Evolutionary conservation across 805 yeast genomes (phyloP), one percentile per base, ranked within the genome.

Genomic region (Starmerella sirachaensis): DNA sequence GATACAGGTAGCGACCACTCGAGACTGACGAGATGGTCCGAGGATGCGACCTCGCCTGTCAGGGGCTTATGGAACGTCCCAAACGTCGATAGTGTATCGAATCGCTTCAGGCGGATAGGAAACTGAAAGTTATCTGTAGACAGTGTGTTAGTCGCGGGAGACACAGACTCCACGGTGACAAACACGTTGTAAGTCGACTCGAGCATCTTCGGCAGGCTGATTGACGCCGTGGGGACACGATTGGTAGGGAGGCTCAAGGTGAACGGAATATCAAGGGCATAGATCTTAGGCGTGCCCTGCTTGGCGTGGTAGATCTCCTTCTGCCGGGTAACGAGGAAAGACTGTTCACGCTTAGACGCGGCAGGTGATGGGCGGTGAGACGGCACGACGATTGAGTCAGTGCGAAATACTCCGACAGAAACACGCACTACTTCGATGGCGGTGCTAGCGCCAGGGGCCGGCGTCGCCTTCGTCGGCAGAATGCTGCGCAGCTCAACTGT

Each of bases 191-290:
- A 62, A 1, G 48, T 37, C 1, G 64, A 53, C 34, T 58, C 61
- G 9, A 55, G 49, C 7, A 43, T 18, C 18, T 56, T 57, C 14
- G 52, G 52, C 17, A 57, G 35, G 12, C 50, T 44, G n/a, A 62
- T 50, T 29, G 60, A 52, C 4, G 61, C 60, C 1, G 66, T 63
- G 4, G 61, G 42, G 3, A 59, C 48, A 10, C 49, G 41, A 18
- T 50, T 50, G 6, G 53, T 46, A 3, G 64, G 59, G 28, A 61
- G 49, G 16, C 54, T 51, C 17, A 62, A 50, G 5, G 55, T 47
- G 43, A 63, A 63, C 10, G 67, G 68, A 13, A 63, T 51, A 37
- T 62, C 66, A 37, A 60, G 38, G 5, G 51, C 63, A 29, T 51
- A 40, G 8, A 53, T 45, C n/a, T 50, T 51, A 2, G 12, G 30